Base-by-base conservation (phyloP, 2,329 filamentous ascomycete species). In the Exophiala alcalophila region DNA sequence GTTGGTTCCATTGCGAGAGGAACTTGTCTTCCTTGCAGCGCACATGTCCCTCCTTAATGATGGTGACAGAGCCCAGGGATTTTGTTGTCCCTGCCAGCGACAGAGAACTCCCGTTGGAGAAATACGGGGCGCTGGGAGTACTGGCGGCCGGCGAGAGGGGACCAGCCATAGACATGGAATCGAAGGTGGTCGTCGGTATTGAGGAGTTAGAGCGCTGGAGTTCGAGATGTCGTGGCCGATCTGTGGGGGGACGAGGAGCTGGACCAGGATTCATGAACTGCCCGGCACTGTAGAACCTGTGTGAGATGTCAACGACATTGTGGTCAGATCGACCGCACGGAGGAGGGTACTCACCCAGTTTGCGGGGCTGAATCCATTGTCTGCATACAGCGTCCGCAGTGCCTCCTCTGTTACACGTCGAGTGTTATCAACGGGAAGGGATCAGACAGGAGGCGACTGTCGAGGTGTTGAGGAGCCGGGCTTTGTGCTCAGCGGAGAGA, bases 221-320 rank as follows among this genome's bases (percentile, higher is more conserved):
- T 58, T 83, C 82, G 55, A 95, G 79, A 26, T 50, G 46, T 61
- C 86, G 83, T 49, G 89, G 86, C 59, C 86, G 81, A 61, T 92
- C 86, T 47, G 78, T 83, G 14, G 91, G 92, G 49, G 92, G 91
- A 59, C 86, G 84, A 54, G 92, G 92, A 56, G 92, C 91, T 57
- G 92, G 91, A 54, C 92, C 89, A 50, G 92, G 89, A 67, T 97
- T 97, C 86, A 97, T 94, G 71, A 97, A 97, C 58, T 81, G 78
- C 52, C 77, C 75, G 48, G 74, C 68, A 29, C 76, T 70, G 65
- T 82, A 83, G 59, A 80, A 73, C 54, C 76, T 79, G 61, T 9
- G 21, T 23, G 9, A 40, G 20, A 14, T n/a, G 47, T 53, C 35
- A 52, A 41, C 20, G 11, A 16, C 20, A 19, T 16, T 4, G 20